Evolutionary conservation across 2,329 filamentous ascomycete species (phyloP).

Genomic region (Fusarium beomiforme): DNA sequence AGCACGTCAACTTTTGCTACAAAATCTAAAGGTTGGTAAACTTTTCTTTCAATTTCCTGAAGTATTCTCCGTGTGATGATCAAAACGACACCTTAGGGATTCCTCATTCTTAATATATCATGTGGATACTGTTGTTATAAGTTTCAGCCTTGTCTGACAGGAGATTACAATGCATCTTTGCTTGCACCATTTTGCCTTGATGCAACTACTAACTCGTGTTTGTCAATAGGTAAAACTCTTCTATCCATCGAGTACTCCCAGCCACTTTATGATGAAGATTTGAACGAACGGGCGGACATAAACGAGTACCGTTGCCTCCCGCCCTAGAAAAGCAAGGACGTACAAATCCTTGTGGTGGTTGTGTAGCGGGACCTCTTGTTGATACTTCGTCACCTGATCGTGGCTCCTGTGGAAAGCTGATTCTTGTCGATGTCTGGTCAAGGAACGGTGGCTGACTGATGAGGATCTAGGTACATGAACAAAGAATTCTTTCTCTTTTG

Average conservation of each 20-base stretch:
- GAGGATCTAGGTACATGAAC: conserved; percentile 49
- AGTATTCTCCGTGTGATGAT: conserved; percentile 64
- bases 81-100: conserved; percentile 71
- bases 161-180: conserved; percentile 46
- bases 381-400: conserved; percentile 73
- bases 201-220: conserved; percentile 50
- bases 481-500: conserved; percentile 26
- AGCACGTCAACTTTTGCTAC: conserved; percentile 6
- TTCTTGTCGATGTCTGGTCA: conserved; percentile 42
- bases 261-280: conserved; percentile 67
- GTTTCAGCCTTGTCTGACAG: conserved; percentile 77
- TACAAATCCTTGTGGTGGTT: conserved; percentile 69
- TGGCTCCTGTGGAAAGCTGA: conserved; percentile 46
- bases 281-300: conserved; percentile 79
- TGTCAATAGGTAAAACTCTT: conserved; percentile 54
- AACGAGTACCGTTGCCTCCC: conserved; percentile 62
- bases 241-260: conserved; percentile 5
- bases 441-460: conserved; percentile 46
- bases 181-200: conserved; percentile 7
- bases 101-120: conserved; percentile 74
- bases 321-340: conserved; percentile 65
- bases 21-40: conserved; percentile 59
- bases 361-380: conserved; percentile 66
- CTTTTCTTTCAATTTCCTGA: neutral
- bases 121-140: conserved; percentile 70